Evolutionary conservation across 306 rosid species (phyloP), one percentile per base, ranked within the genome.

Genomic region (Glycine soja): DNA sequence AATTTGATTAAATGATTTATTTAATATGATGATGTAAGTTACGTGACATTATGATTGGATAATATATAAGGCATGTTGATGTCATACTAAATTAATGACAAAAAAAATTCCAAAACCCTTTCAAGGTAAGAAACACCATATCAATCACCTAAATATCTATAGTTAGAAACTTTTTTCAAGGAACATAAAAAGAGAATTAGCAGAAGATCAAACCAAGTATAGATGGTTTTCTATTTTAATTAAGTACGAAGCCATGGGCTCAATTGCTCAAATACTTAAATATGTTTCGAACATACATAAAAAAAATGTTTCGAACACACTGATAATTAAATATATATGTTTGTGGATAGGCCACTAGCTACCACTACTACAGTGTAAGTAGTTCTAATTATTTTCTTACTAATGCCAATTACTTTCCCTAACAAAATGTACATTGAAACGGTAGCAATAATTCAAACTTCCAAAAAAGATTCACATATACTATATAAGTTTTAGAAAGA

Each of bases 141-240:
- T 42, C 8, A 42, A 42, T 42, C 45, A 42, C 45, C 30, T 24
- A 42, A 42, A 42, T 42, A 42, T 42, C 46, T 38, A 54, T 15
- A 54, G 6, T 53, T 13, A 32, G 38, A 4, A 34, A 30, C 38
- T 1, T 63, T 32, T 63, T 63, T 2, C 8, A 13, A 63, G 2
- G 13, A 6, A 58, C 56, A 16, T 12, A 56, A 74, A 24, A 74
- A 36, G 18, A 36, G 5, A 54, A 74, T 56, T 40, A 74, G 40
- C 32, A 19, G 15, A 75, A 45, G 70, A 61, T 3, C 34, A 19
- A 8, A 34, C 62, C 32, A 19, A 46, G 10, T 46, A 47, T 24
- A 61, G 58, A 24, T 75, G 79, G 79, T 45, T 52, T 59, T 75
- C 48, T 52, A 19, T 19, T 61, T 61, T 32, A 45, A 53, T 61